These are phyloP conservation scores for Phytophthora podocarpi DNA, from an alignment of 352 stramenopile species.

Conservation along the genomic window DNA sequence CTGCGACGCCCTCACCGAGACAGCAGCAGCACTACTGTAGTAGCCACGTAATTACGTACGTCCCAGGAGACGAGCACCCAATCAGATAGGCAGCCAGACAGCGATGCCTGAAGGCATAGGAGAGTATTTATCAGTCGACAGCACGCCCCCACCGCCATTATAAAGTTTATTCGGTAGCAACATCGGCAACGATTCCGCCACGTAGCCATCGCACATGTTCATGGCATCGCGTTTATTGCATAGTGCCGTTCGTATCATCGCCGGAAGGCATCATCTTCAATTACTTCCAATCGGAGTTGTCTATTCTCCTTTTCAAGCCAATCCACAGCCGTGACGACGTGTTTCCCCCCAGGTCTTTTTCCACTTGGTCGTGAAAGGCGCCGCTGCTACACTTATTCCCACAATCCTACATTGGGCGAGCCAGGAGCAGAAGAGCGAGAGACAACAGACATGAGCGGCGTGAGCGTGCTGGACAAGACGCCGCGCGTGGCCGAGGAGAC, in stretches of 20 bases:
- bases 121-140: slow-evolving; percentile 52
- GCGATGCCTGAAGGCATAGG: slow-evolving; percentile 27
- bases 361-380: slow-evolving; percentile 1
- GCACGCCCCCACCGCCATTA: slow-evolving; percentile 8
- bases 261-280: background rate
- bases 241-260: slow-evolving; percentile 3
- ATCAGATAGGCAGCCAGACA: slow-evolving; percentile 23
- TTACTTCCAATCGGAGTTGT: slow-evolving; percentile 1
- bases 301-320: background rate
- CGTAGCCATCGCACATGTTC: no score
- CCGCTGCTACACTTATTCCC: background rate
- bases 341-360: background rate
- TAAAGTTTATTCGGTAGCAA: slow-evolving; percentile 18
- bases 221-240: background rate
- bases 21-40: slow-evolving; percentile 16
- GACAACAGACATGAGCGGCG: slow-evolving; percentile 36
- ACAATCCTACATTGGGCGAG: slow-evolving; percentile 21
- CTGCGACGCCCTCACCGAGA: background rate
- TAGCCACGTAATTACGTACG: no score
- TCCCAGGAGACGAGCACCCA: slow-evolving; percentile 6
- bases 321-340: slow-evolving; percentile 1
- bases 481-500: slow-evolving; percentile 82
- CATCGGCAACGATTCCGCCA: background rate
- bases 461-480: slow-evolving; percentile 78
- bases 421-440: slow-evolving; percentile 19